Conservation (phyloP, 495 filamentous ascomycete species). For the Neurospora intermedia region DNA sequence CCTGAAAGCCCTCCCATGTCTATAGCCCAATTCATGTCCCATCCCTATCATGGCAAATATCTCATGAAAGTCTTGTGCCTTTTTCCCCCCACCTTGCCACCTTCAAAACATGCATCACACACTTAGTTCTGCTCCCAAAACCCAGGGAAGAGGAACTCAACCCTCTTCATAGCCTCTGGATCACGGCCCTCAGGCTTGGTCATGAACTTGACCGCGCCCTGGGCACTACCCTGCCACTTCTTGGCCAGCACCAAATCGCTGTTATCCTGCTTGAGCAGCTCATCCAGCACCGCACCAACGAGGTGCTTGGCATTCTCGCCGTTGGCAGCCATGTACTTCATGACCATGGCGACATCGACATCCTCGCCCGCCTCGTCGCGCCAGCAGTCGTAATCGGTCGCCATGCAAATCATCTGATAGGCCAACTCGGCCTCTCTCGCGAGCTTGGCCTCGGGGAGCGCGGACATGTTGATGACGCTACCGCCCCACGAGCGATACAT, state of each 20-base stretch:
- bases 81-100: neutral
- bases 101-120: neutral
- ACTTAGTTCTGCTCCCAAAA: slow-evolving; percentile 28
- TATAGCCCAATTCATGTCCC: neutral
- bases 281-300: slow-evolving; percentile 78
- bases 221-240: slow-evolving; percentile 53
- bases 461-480: slow-evolving; percentile 93
- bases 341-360: slow-evolving; percentile 94
- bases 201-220: slow-evolving; percentile 61
- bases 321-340: slow-evolving; percentile 92
- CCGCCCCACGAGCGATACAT: slow-evolving; percentile 91
- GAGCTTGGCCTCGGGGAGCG: slow-evolving; percentile 92
- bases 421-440: slow-evolving; percentile 92
- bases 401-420: slow-evolving; percentile 98
- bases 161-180: slow-evolving; percentile 53
- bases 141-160: slow-evolving; percentile 70
- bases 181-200: slow-evolving; percentile 54
- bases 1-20: neutral
- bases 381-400: slow-evolving; percentile 99
- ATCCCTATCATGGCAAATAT: neutral
- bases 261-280: slow-evolving; percentile 66
- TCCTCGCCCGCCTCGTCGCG: slow-evolving; percentile 46
- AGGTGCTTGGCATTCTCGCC: slow-evolving; percentile 73
- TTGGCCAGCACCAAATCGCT: slow-evolving; percentile 67
- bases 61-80: neutral